phyloP scores from a whole-genome alignment of 1,284 basidiomycete species.

The Coriolopsis trogii region DNA sequence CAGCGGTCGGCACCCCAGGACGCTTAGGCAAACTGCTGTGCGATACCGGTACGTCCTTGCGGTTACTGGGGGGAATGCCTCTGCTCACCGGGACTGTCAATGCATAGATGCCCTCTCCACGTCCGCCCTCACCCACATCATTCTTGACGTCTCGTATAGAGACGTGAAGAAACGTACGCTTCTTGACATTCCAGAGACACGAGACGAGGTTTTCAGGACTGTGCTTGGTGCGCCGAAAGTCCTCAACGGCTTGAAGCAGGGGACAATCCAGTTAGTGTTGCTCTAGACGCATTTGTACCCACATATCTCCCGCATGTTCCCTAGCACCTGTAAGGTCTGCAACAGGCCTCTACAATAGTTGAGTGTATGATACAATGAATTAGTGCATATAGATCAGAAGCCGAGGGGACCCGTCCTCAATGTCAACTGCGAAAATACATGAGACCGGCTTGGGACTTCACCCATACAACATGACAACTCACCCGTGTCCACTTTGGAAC shows the following conservation, averaged over 20 bases:
- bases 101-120: conserved; percentile 64
- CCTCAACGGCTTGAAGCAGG: conserved; percentile 62
- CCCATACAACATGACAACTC: conserved; percentile 34
- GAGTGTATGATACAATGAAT: conserved; percentile 27
- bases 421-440: conserved; percentile 66
- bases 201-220: conserved; percentile 78
- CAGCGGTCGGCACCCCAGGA: conserved; percentile 82
- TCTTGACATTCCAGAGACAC: conserved; percentile 80
- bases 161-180: conserved; percentile 77
- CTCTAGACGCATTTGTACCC: conserved; percentile 47
- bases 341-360: conserved; percentile 25
- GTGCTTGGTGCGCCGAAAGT: conserved; percentile 67
- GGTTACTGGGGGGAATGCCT: conserved; percentile 58
- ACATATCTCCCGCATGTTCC: conserved; percentile 13
- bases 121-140: conserved; percentile 78
- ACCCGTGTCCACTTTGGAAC: conserved; percentile 95
- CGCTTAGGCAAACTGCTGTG: conserved; percentile 79
- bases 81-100: conserved; percentile 11
- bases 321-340: conserved; percentile 19
- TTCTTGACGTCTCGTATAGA: conserved; percentile 70
- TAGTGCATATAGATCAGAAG: conserved; percentile 58
- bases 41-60: conserved; percentile 64
- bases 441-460: conserved; percentile 15
- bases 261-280: conserved; percentile 76
- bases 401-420: conserved; percentile 86